These are phyloP conservation scores for Termitomyces sp. DNA, from an alignment of 768 basidiomycete genomes.

Conservation along the genomic window DNA sequence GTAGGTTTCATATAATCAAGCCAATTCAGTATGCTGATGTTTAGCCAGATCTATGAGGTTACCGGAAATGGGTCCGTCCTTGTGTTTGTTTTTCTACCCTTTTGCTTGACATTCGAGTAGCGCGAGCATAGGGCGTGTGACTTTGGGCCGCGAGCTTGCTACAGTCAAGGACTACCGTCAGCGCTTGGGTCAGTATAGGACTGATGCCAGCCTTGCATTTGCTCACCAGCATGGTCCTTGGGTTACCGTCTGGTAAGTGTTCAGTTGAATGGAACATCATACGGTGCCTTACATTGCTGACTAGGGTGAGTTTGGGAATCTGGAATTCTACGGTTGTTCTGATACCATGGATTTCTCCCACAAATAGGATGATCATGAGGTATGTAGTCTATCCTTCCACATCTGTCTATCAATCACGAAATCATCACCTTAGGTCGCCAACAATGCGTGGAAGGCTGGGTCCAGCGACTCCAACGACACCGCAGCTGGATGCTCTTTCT, in stretches of 20 bases:
- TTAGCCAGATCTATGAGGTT: neutral
- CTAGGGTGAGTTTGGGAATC: neutral
- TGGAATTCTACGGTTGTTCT: neutral
- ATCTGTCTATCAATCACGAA: neutral
- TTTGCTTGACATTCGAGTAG: neutral
- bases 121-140: slow-evolving; percentile 39
- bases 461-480: slow-evolving; percentile 45
- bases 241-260: slow-evolving; percentile 41
- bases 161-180: slow-evolving; percentile 57
- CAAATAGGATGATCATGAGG: slow-evolving; percentile 6
- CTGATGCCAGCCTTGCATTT: slow-evolving; percentile 44
- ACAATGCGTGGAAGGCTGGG: slow-evolving; percentile 10
- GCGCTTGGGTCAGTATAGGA: slow-evolving; percentile 51
- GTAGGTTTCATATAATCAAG: neutral
- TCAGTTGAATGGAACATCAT: neutral
- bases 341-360: neutral
- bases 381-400: neutral
- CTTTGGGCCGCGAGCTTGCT: slow-evolving; percentile 53
- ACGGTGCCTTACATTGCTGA: neutral
- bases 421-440: neutral
- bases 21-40: slow-evolving; percentile 8
- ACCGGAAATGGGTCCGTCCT: neutral
- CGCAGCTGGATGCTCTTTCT: slow-evolving; percentile 46
- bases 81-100: neutral
- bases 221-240: slow-evolving; percentile 53